A percentile compares a stretch with the other conserved stretches of the same genome.
Evolutionary conservation across 2,329 filamentous ascomycete genomes (phyloP).

Genomic region (Xylogone sp.): DNA sequence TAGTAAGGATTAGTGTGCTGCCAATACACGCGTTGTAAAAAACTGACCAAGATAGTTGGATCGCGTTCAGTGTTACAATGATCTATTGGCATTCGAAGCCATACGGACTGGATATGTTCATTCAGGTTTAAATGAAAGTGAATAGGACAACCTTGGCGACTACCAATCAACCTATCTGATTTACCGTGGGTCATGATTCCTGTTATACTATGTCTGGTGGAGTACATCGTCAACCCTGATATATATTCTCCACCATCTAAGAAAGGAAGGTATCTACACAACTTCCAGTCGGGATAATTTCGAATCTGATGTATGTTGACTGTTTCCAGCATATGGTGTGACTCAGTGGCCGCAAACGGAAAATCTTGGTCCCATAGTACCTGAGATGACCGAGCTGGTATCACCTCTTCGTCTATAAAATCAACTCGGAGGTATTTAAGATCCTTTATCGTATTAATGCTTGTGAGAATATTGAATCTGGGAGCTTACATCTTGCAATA

Average conservation of each 20-base stretch:
- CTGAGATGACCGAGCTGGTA: neutral
- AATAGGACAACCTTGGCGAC: neutral
- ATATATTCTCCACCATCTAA: neutral
- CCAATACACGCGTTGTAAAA: no score
- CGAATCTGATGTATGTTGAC: neutral
- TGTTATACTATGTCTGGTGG: neutral
- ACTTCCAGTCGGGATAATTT: conserved; percentile 1
- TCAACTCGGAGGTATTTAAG: conserved; percentile 2
- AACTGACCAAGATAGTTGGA: neutral
- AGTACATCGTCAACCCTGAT: neutral
- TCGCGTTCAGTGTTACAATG: neutral
- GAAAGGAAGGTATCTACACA: conserved; percentile 2
- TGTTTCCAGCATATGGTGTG: neutral
- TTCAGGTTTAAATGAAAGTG: neutral
- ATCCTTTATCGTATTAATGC: neutral
- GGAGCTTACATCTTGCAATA: conserved; percentile 2
- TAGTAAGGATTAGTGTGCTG: neutral
- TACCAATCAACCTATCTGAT: neutral
- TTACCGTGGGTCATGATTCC: neutral
- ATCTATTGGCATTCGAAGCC: neutral
- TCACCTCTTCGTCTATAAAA: neutral
- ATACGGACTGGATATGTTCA: neutral
- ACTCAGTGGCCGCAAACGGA: neutral
- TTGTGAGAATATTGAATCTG: neutral
- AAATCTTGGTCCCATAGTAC: conserved; percentile 2